Percentiles rank a stretch among this genome's conserved stretches.
phyloP scores from a whole-genome alignment of 306 rosid genomes.

The Oxytropis ochrocephala region DNA sequence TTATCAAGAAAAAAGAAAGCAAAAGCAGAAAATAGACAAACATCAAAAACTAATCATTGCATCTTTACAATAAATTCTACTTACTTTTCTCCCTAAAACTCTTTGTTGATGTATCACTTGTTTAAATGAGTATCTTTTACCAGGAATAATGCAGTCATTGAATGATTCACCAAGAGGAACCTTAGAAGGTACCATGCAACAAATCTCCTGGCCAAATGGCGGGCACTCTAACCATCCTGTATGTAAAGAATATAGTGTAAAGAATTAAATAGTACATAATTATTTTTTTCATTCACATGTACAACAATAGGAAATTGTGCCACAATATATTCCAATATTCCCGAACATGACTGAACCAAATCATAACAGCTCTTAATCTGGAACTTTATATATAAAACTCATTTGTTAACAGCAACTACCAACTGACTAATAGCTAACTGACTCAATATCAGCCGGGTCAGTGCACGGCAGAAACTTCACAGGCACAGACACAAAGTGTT shows the following conservation, averaged over 20 bases:
- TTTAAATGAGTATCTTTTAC: constrained; percentile 98
- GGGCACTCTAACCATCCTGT: constrained; percentile 99
- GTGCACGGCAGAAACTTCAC: neutral
- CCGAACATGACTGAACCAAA: constrained; percentile 14
- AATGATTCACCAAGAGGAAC: constrained; percentile 89
- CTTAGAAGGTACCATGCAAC: constrained; percentile 90
- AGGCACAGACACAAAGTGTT: neutral
- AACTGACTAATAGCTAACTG: neutral
- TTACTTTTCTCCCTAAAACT: constrained; percentile 87
- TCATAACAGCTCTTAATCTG: neutral
- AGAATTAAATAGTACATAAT: neutral
- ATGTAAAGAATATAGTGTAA: constrained; percentile 21
- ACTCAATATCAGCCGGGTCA: neutral
- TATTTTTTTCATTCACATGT: neutral
- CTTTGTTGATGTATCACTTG: constrained; percentile 96
- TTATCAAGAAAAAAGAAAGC: neutral
- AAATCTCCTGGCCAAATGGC: constrained; percentile 70
- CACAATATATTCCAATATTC: neutral
- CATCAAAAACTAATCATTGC: constrained; percentile 1
- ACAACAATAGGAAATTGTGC: neutral
- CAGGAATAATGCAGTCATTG: constrained; percentile 73
- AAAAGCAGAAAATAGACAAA: constrained; percentile 2
- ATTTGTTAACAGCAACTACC: neutral
- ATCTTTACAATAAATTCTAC: constrained; percentile 7
- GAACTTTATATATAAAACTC: neutral